Evolutionary conservation across 495 filamentous ascomycete genomes (phyloP).

Genomic region (Hypomontagnella submonticulosa): DNA sequence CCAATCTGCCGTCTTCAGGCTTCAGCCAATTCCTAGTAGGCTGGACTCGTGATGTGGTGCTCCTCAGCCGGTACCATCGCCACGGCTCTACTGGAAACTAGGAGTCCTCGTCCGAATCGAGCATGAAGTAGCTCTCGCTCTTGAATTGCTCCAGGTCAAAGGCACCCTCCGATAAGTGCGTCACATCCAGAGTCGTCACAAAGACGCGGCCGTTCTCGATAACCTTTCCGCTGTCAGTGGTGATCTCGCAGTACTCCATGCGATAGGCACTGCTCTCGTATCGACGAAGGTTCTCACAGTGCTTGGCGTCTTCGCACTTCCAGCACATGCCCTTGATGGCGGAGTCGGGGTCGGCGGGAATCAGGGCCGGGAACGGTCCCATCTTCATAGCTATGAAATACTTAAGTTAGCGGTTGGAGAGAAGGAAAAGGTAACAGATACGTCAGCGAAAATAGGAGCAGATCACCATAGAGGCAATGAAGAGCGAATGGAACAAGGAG

Average conservation of each 20-base stretch:
- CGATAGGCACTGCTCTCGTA: slow-evolving; percentile 35
- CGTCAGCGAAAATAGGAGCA: neutral
- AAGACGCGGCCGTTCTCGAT: slow-evolving; percentile 38
- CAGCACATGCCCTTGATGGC: slow-evolving; percentile 26
- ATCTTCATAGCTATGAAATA: slow-evolving; percentile 26
- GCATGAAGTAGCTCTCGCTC: too few relatives aligned
- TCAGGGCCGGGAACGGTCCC: slow-evolving; percentile 26
- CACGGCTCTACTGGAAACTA: too few relatives aligned
- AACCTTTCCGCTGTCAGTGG: slow-evolving; percentile 22
- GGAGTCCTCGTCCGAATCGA: too few relatives aligned
- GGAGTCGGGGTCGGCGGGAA: slow-evolving; percentile 17
- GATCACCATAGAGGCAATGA: neutral
- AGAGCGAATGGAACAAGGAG: neutral
- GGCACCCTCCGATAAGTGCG: slow-evolving; percentile 16
- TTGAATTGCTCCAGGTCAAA: slow-evolving; percentile 23
- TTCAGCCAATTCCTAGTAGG: too few relatives aligned
- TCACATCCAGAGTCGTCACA: slow-evolving; percentile 7
- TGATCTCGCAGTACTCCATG: slow-evolving; percentile 33
- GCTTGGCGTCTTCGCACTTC: slow-evolving; percentile 30
- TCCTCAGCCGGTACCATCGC: too few relatives aligned
- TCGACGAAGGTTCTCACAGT: slow-evolving; percentile 1
- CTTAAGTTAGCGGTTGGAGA: slow-evolving; percentile 8
- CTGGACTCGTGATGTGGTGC: too few relatives aligned
- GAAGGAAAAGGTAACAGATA: neutral
- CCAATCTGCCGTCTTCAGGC: too few relatives aligned